phyloP scores from a whole-genome alignment of 768 basidiomycete genomes.

The Hygrophoropsis aurantiaca region DNA sequence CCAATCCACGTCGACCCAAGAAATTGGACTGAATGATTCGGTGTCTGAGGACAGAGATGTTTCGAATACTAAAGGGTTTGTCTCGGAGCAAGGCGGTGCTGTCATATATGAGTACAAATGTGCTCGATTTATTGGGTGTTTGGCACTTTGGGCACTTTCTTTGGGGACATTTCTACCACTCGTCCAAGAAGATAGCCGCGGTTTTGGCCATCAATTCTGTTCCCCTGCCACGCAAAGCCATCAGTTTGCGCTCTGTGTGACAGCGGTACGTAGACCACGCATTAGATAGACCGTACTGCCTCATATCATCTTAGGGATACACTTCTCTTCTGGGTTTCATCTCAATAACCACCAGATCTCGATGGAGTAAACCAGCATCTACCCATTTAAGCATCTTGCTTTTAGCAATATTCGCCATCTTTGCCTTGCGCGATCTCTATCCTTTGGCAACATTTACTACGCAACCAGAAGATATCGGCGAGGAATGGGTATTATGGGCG shows the following conservation, averaged over 20 bases:
- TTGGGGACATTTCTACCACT: constrained; percentile 4
- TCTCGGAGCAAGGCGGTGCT: constrained; percentile 17
- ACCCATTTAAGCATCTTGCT: constrained; percentile 50
- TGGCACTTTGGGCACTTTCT: constrained; percentile 20
- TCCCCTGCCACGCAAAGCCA: constrained; percentile 1
- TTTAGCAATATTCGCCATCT: constrained; percentile 46
- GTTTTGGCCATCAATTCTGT: neutral
- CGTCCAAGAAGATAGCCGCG: neutral
- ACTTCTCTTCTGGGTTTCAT: constrained; percentile 39
- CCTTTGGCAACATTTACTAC: constrained; percentile 56
- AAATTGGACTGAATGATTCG: constrained; percentile 4
- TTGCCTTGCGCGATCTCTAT: constrained; percentile 57
- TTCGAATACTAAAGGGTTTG: constrained; percentile 25
- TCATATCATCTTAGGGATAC: constrained; percentile 34
- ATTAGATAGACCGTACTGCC: neutral
- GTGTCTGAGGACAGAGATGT: constrained; percentile 20
- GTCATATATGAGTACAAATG: constrained; percentile 21
- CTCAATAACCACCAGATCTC: constrained; percentile 31
- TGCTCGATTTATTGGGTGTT: constrained; percentile 19
- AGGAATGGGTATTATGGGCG: constrained; percentile 53
- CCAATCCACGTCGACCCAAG: constrained; percentile 3
- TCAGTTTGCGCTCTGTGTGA: constrained; percentile 10
- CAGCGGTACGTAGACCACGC: constrained; percentile 10
- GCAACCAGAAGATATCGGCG: constrained; percentile 44
- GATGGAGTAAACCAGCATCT: constrained; percentile 25